Evolutionary conservation across 345 rosid species (phyloP), one percentile per base, ranked within the genome.

Genomic region (Eucalyptus leucophloia): DNA sequence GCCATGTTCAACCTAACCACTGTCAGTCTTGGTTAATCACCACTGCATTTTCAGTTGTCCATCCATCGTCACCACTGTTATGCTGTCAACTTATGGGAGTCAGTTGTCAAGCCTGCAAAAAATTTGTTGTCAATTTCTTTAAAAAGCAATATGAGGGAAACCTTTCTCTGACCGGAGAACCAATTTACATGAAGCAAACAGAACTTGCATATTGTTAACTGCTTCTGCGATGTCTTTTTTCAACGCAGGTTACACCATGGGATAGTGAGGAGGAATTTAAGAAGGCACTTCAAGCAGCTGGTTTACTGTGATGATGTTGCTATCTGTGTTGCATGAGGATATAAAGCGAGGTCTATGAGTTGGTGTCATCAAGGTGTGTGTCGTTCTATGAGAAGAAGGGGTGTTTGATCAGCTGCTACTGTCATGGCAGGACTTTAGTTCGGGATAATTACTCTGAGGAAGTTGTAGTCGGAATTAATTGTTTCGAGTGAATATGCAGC

Each of bases 211-310:
- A 77, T 6, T 86, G 40, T 86, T n/a, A n/a, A 54, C 67, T 30
- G 42, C 62, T 34, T 86, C 65, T 60, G 58, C 7, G 37, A 86
- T 53, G 28, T 16, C 14, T 60, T 50, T 54, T 24, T 34, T 88
- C 9, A 21, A 45, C 91, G 90, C 89, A 95, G 96, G 93, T 96
- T 17, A 90, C 91, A 11, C 89, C 93, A 7, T 94, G 94, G 95
- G 47, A 86, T 50, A 94, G 91, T 9, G 94, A 91, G 1, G 95
- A 95, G 28, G 95, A 91, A 87, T 96, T 95, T n/a, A 89, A 87
- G 56, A 91, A 6, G 15, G 96, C 97, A 28, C 93, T 96, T 47
- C 88, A 90, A 88, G 90, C 88, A 7, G 96, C 98, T 7, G 98
- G 96, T 28, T 90, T 96, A 90, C 82, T 95, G 86, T 92, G 88